Percentiles rank a stretch among this genome's conserved stretches.
These are phyloP conservation scores for Pseudogymnoascus sp. DNA, from an alignment of 2,329 filamentous ascomycete species.

Conservation along the genomic window DNA sequence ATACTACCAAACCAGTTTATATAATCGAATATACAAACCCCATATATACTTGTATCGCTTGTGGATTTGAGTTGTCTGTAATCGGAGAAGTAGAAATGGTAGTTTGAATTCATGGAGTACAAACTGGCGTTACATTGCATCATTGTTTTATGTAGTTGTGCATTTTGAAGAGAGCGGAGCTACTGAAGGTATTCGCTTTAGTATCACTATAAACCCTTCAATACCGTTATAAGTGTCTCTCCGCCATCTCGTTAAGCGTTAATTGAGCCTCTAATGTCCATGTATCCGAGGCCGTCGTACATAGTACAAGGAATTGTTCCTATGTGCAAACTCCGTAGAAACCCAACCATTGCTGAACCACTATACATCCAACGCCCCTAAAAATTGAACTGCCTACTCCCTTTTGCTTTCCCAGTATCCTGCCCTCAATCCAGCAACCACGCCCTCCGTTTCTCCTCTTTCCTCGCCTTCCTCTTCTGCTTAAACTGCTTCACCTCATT, in stretches of 20 bases:
- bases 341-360: not conserved
- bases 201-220: not conserved
- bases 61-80: too few species aligned
- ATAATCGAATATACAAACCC: not conserved
- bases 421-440: constrained; percentile 71
- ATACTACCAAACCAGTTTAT: not conserved
- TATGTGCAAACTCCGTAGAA: not conserved
- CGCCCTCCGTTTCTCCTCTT: constrained; percentile 87
- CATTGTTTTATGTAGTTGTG: not conserved
- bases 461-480: constrained; percentile 78
- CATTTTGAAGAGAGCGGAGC: not conserved
- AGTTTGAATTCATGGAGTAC: not conserved
- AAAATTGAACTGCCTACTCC: not conserved
- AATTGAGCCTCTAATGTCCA: not conserved
- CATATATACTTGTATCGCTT: not conserved
- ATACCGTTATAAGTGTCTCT: not conserved
- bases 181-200: not conserved
- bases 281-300: not conserved
- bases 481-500: constrained; percentile 84
- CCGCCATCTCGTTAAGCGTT: not conserved
- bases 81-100: not conserved
- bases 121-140: not conserved
- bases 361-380: constrained; percentile 1
- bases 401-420: not conserved
- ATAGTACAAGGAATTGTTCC: not conserved